phyloP scores from a whole-genome alignment of 495 filamentous ascomycete genomes.

The Niebla homalea region DNA sequence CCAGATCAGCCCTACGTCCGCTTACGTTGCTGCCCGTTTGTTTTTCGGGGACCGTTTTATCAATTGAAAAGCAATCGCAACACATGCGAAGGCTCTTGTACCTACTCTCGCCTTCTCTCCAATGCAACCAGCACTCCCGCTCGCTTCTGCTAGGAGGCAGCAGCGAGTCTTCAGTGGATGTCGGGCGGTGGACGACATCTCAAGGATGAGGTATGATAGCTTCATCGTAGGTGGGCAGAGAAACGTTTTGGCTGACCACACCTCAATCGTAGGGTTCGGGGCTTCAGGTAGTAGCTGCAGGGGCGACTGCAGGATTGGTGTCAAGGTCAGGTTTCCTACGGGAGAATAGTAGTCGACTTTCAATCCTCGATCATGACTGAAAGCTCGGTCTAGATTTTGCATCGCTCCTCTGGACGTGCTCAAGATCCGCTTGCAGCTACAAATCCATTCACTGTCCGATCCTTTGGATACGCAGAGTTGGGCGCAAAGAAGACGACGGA shows the following conservation, averaged over 20 bases:
- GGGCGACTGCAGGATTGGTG: slow-evolving; percentile 76
- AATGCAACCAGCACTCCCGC: too few species aligned
- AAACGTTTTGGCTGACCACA: slow-evolving; percentile 3
- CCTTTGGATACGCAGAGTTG: slow-evolving; percentile 46
- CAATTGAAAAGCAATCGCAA: too few species aligned
- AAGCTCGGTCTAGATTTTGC: slow-evolving; percentile 47
- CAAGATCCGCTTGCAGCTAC: slow-evolving; percentile 91
- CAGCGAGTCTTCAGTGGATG: slow-evolving; percentile 39
- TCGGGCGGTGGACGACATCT: slow-evolving; percentile 61
- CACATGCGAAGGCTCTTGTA: too few species aligned
- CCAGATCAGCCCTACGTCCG: too few species aligned
- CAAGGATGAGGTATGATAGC: slow-evolving; percentile 63
- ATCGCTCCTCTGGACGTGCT: slow-evolving; percentile 88
- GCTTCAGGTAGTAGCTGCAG: slow-evolving; percentile 68
- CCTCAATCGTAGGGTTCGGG: slow-evolving; percentile 51
- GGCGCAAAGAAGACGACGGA: slow-evolving; percentile 32
- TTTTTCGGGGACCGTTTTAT: too few species aligned
- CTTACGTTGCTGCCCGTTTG: too few species aligned
- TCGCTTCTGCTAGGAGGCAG: too few species aligned
- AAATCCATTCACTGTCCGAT: slow-evolving; percentile 66
- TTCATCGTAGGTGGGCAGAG: not conserved
- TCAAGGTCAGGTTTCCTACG: slow-evolving; percentile 39
- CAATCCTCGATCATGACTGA: not conserved
- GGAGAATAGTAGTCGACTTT: slow-evolving; percentile 16
- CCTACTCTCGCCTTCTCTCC: too few species aligned